Conservation (phyloP, 306 rosid species). For the Prunus mongolica region DNA sequence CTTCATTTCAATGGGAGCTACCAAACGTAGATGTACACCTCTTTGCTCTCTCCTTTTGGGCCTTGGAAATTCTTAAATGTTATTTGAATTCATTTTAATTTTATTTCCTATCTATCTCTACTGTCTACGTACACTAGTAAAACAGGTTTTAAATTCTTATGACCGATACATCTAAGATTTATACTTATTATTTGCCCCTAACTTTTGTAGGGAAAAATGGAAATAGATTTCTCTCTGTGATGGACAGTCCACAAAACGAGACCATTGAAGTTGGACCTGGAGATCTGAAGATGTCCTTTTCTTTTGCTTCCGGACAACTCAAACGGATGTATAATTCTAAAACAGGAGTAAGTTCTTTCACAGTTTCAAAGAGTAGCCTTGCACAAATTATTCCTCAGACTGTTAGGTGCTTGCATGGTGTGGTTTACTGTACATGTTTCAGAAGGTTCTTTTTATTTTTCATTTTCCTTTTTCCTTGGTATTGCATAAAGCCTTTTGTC, state of each 20-base stretch:
- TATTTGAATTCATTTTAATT: background rate
- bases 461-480: too few species aligned
- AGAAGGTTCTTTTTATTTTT: background rate
- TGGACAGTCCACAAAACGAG: conserved; percentile 22
- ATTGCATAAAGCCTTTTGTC: too few species aligned
- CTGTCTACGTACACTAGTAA: background rate
- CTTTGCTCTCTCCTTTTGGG: background rate
- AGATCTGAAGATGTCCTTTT: conserved; percentile 73
- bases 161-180: background rate
- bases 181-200: conserved; percentile 9
- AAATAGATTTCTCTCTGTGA: conserved; percentile 18
- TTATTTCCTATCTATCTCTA: background rate
- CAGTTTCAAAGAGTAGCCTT: background rate
- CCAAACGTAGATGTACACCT: conserved; percentile 32
- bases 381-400: background rate
- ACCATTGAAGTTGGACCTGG: conserved; percentile 71
- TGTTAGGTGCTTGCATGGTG: background rate
- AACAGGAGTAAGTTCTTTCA: conserved; percentile 63
- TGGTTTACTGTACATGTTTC: background rate
- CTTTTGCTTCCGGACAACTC: conserved; percentile 73
- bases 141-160: background rate
- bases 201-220: conserved; percentile 40
- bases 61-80: background rate
- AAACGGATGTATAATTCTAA: conserved; percentile 55
- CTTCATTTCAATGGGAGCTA: conserved; percentile 56